phyloP scores from a whole-genome alignment of 345 rosid genomes.

The Arabis alpina region DNA sequence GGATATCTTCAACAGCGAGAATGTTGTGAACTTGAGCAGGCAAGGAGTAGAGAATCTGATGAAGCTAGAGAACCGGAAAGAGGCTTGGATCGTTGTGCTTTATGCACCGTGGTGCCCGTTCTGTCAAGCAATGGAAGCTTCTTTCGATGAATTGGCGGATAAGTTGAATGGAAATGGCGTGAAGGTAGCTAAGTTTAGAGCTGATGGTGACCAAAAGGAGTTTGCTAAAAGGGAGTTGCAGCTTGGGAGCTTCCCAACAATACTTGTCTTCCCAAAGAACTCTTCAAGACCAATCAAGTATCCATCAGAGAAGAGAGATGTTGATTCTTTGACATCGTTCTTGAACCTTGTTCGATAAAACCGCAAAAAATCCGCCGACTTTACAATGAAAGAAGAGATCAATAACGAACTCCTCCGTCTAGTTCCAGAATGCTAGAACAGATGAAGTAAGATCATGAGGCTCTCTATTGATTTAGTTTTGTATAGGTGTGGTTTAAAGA shows the following conservation, averaged over 20 bases:
- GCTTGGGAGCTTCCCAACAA: conserved; percentile 86
- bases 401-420: background rate
- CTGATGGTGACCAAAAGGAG: conserved; percentile 86
- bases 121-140: conserved; percentile 89
- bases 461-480: background rate
- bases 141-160: conserved; percentile 75
- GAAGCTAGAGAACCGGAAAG: conserved; percentile 66
- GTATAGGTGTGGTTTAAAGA: conserved; percentile 1
- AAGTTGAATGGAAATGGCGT: conserved; percentile 62
- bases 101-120: conserved; percentile 98
- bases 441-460: conserved; percentile 19
- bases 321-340: conserved; percentile 82
- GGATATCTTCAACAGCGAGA: conserved; percentile 71
- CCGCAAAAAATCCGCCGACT: conserved; percentile 13
- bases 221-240: conserved; percentile 74
- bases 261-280: conserved; percentile 82
- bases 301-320: conserved; percentile 89
- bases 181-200: conserved; percentile 89
- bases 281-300: conserved; percentile 79
- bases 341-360: conserved; percentile 73
- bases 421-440: conserved; percentile 37
- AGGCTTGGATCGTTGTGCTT: conserved; percentile 87
- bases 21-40: conserved; percentile 68
- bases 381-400: background rate
- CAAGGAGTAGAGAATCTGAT: conserved; percentile 80